Conservation (phyloP, 176 grass and related monocot species). For the sorghum (Sorghum bicolor) region Sorghum_bicolor_NCBIv3 NC_012870.2:64882501-64883000, state of each 20-base stretch:
- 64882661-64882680: conserved; percentile 78
- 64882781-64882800: background rate
- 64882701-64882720: conserved; percentile 65
- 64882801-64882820: background rate
- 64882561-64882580: conserved; percentile 41
- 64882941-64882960: conserved; percentile 69
- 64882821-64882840: background rate
- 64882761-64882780: too few species aligned
- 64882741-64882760: too few species aligned
- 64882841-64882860: background rate
- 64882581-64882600: conserved; percentile 82
- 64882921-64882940: conserved; percentile 99
- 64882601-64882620: conserved; percentile 86
- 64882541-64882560: background rate
- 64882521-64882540: background rate
- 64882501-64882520: background rate
- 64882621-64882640: conserved; percentile 81
- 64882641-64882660: conserved; percentile 72
- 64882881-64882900: conserved; percentile 78
- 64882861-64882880: conserved; percentile 56
- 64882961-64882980: conserved; percentile 72
- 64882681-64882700: conserved; percentile 65
- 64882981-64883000: conserved; percentile 59
- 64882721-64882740: too few species aligned
- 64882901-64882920: conserved; percentile 96